These are phyloP conservation scores for Aphanomyces invadans DNA, from an alignment of 352 stramenopile genomes.

Conservation along the genomic window DNA sequence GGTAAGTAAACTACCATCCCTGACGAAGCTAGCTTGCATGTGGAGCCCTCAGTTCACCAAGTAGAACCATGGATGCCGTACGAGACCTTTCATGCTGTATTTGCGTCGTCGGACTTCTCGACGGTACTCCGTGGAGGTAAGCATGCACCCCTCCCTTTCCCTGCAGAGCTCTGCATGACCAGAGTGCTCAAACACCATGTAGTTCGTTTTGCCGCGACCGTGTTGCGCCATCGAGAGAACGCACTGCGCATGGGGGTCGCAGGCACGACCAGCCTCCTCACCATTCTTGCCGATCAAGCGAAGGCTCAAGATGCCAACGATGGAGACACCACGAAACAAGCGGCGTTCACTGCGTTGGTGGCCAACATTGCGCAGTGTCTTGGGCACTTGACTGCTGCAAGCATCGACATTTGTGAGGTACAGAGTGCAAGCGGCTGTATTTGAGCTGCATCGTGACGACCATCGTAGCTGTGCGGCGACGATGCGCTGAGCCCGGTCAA, in stretches of 20 bases:
- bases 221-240: constrained; percentile 8
- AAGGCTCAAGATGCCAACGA: not conserved
- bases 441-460: not conserved
- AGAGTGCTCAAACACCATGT: too few species aligned
- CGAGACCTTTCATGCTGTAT: constrained; percentile 11
- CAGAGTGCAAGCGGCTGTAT: not conserved
- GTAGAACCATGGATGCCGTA: constrained; percentile 11
- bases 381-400: not conserved
- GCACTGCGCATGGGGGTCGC: not conserved
- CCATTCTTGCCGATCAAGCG: not conserved
- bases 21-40: not conserved
- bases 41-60: not conserved
- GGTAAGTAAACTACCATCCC: not conserved
- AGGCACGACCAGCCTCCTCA: constrained; percentile 4
- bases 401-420: constrained; percentile 9
- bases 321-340: not conserved
- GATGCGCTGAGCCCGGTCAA: constrained; percentile 11
- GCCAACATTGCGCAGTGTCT: not conserved
- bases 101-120: not conserved
- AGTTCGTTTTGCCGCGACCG: constrained; percentile 6
- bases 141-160: not conserved
- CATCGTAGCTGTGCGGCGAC: constrained; percentile 14
- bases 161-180: too few species aligned
- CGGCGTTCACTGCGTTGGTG: not conserved
- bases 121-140: constrained; percentile 10